phyloP scores from a whole-genome alignment of 495 filamentous ascomycete genomes.

The Penicillium coffeae region DNA sequence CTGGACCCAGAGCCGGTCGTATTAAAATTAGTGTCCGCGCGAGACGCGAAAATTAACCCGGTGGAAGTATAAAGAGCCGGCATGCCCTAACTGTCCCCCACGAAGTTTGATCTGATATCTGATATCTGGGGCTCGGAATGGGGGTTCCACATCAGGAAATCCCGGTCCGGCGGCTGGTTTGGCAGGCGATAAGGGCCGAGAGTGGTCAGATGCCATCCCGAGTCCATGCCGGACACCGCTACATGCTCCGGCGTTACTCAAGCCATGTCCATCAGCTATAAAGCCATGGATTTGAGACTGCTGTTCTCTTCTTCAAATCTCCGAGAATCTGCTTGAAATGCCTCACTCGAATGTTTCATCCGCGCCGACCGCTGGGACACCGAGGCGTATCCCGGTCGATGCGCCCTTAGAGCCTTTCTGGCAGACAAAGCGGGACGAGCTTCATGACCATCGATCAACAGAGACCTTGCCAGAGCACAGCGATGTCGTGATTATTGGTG shows the following conservation, averaged over 20 bases:
- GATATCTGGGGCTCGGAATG: background rate
- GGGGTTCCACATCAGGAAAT: background rate
- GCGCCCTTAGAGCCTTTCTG: conserved; percentile 64
- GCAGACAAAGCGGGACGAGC: conserved; percentile 50
- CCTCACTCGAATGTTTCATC: background rate
- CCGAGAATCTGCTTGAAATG: background rate
- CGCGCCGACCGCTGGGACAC: conserved; percentile 4
- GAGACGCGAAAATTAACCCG: background rate
- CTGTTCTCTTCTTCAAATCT: no score
- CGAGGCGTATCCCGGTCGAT: conserved; percentile 35
- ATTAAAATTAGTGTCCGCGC: background rate
- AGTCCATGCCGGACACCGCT: background rate
- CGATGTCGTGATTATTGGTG: conserved; percentile 66
- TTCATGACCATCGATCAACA: conserved; percentile 50
- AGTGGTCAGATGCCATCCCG: background rate
- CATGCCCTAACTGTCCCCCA: background rate
- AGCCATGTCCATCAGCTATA: no score
- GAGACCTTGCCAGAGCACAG: conserved; percentile 43
- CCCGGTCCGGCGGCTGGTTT: conserved; percentile 2
- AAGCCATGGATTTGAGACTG: no score
- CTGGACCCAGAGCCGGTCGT: background rate
- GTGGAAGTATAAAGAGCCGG: background rate
- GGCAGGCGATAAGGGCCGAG: no score
- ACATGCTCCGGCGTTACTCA: background rate
- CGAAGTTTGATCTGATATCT: background rate